Conservation (phyloP, 805 yeast genomes). For the Saccharomycopsis babjevae region DNA sequence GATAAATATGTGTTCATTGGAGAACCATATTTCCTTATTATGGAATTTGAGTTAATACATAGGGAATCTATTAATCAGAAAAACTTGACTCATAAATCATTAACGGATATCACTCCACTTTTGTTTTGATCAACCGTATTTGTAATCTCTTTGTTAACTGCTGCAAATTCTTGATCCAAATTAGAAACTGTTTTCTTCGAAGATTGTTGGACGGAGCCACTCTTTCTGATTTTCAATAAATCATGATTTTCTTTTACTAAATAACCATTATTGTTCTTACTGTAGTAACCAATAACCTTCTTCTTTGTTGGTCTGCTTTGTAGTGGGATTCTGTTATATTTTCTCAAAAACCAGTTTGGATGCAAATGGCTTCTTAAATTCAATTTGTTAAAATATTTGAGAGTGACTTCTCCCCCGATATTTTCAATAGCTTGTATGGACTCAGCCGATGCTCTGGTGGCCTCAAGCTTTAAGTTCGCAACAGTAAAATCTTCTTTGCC, state of each 20-base stretch:
- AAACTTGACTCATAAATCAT: constrained; percentile 3
- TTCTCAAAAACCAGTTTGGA: constrained; percentile 59
- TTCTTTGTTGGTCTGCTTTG: constrained; percentile 78
- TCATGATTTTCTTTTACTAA: constrained; percentile 31
- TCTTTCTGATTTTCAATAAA: constrained; percentile 8
- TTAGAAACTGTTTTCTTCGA: constrained; percentile 3
- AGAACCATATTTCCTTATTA: background rate
- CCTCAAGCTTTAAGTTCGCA: constrained; percentile 66
- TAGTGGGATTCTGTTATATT: constrained; percentile 72
- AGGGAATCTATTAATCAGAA: background rate
- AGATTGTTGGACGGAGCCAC: background rate
- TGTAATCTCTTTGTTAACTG: background rate
- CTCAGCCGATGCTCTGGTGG: constrained; percentile 63
- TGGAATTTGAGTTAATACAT: background rate
- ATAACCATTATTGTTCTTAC: constrained; percentile 67
- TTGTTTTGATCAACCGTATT: constrained; percentile 2
- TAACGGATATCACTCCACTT: constrained; percentile 9
- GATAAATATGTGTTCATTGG: background rate
- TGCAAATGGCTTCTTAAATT: constrained; percentile 66
- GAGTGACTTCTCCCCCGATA: constrained; percentile 64
- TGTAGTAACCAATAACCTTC: constrained; percentile 72
- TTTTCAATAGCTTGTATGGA: constrained; percentile 68
- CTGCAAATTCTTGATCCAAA: constrained; percentile 11
- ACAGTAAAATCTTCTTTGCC: constrained; percentile 40
- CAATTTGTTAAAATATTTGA: constrained; percentile 57